Evolutionary conservation across 768 basidiomycete species (phyloP), one percentile per base, ranked within the genome.

Genomic region (Tylopilus sp.): DNA sequence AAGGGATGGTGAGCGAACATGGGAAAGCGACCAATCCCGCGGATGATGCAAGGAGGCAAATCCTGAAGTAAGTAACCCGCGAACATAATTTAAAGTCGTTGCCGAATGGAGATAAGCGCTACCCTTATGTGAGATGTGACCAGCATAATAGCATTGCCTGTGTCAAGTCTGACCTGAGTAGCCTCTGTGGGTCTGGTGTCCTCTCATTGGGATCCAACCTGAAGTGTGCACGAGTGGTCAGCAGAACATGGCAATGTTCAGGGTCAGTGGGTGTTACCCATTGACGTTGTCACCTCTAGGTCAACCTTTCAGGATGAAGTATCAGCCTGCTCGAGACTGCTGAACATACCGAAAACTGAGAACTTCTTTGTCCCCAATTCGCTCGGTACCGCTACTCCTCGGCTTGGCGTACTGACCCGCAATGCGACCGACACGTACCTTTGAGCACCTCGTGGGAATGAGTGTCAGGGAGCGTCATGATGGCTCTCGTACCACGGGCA

Each of bases 351-450:
- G 79, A 69, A 98, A 98, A 66, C 89, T 95, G 45, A 86, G 70
- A 0, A 98, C 87, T 58, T 91, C 81, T 28, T 74, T 79, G 43
- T 84, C 86, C 15, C 81, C 84, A 9, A 95, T 76, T 52, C 77
- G 82, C 68, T 99, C 95, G 12, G 79, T 90, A 11, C 75, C 72
- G 62, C 88, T 94, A 62, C 88, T 91, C 49, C 95, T 79, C 2
- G 95, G 97, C 67, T 95, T 97, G 15, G 95, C 94, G 58, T 95
- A 97, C 67, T 97, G 95, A 0, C 95, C 95, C 1, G 95, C 97
- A 55, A 98, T 98, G 11, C 97, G 82, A 6, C 91, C 91, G 46
- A 93, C 82, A 30, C 90, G 83, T 45, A 89, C 78, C 87, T 89
- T 44, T 23, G 52, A 40, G 2, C 11, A 21, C 21, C 13, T 35